A percentile compares a stretch with the other conserved stretches of the same genome.
Evolutionary conservation across 1,284 basidiomycete species (phyloP).

Genomic region (Phylloboletellus chloephorus): DNA sequence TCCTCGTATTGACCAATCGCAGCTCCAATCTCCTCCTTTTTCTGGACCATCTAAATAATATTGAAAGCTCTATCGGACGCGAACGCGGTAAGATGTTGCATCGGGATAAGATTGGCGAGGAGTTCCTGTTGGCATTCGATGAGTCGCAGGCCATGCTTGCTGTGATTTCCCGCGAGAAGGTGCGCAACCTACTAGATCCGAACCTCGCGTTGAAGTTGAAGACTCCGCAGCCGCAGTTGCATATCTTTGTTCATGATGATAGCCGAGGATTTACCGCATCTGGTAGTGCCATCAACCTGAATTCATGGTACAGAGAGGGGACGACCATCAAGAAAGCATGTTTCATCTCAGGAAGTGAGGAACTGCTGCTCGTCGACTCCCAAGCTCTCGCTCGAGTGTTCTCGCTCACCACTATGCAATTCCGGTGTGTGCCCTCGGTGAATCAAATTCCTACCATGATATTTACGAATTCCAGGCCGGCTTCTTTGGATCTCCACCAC

Average conservation of each 20-base stretch:
- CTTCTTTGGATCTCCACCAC: conserved; percentile 36
- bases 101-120: conserved; percentile 41
- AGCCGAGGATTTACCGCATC: conserved; percentile 35
- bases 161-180: conserved; percentile 40
- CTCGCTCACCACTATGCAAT: conserved; percentile 48
- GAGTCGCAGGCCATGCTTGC: conserved; percentile 44
- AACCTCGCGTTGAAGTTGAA: conserved; percentile 3
- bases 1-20: conserved; percentile 39
- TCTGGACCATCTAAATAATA: conserved; percentile 32
- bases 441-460: background rate
- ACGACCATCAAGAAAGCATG: conserved; percentile 34
- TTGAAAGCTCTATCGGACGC: conserved; percentile 33
- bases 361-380: conserved; percentile 46
- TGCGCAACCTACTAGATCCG: conserved; percentile 14
- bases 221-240: conserved; percentile 32
- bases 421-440: conserved; percentile 36
- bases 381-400: conserved; percentile 41
- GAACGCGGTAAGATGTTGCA: conserved; percentile 33
- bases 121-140: conserved; percentile 44
- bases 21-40: conserved; percentile 34
- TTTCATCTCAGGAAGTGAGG: conserved; percentile 45
- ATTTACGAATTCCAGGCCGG: conserved; percentile 35
- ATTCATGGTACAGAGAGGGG: conserved; percentile 38
- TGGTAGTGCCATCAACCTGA: conserved; percentile 39
- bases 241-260: conserved; percentile 42